phyloP scores from a whole-genome alignment of 768 basidiomycete species.

The Phaeotremella skinneri region DNA sequence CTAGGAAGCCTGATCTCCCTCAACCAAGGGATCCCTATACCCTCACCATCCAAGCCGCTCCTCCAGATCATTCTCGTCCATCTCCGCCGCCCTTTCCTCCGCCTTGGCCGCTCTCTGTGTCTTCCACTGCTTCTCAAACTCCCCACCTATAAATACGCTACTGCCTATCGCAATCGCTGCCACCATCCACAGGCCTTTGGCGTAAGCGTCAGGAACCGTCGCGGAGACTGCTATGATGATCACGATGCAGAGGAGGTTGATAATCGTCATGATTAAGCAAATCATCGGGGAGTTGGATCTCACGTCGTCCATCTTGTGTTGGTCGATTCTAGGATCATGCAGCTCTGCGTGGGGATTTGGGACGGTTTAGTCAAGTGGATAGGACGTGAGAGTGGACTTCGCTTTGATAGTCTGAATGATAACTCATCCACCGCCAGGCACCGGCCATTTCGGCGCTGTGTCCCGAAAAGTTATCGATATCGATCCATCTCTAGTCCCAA shows the following conservation, averaged over 20 bases:
- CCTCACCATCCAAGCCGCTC: not conserved
- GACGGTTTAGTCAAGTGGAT: too few species aligned
- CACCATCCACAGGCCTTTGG: not conserved
- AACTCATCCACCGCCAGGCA: not conserved
- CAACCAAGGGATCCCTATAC: too few species aligned
- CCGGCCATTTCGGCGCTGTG: not conserved
- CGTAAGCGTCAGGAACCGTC: not conserved
- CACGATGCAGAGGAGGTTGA: not conserved
- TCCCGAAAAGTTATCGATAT: not conserved
- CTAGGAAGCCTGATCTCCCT: too few species aligned
- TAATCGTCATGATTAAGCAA: not conserved
- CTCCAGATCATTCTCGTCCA: not conserved
- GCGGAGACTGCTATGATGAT: not conserved
- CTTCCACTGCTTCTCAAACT: slow-evolving; percentile 1
- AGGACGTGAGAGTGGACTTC: too few species aligned
- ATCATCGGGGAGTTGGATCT: not conserved
- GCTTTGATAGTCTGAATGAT: too few species aligned
- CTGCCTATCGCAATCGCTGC: not conserved
- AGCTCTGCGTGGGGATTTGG: too few species aligned
- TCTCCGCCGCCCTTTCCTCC: not conserved
- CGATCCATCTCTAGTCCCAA: not conserved
- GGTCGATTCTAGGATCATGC: too few species aligned
- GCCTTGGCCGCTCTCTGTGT: not conserved
- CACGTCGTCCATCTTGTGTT: too few species aligned
- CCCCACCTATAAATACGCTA: not conserved